These are phyloP conservation scores for Cytospora piceae DNA, from an alignment of 2,329 filamentous ascomycete genomes.

Conservation along the genomic window DNA sequence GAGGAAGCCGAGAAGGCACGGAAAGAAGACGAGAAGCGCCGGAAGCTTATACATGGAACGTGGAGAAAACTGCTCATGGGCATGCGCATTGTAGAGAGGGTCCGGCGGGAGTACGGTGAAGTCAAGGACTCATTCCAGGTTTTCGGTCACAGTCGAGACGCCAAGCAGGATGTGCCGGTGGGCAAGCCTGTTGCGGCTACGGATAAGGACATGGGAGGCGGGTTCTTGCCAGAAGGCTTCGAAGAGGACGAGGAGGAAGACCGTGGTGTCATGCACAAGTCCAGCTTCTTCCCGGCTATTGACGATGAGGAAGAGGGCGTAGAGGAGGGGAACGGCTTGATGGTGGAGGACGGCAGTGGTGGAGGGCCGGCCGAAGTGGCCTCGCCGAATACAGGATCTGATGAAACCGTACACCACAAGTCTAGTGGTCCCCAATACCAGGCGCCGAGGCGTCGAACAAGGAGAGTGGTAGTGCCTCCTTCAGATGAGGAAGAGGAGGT, in stretches of 20 bases:
- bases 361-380: conserved; percentile 35
- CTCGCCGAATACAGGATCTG: conserved; percentile 8
- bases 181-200: conserved; percentile 29
- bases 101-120: conserved; percentile 75
- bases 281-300: conserved; percentile 51
- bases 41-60: conserved; percentile 70
- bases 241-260: conserved; percentile 51
- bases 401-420: background rate
- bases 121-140: conserved; percentile 56
- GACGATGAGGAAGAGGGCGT: conserved; percentile 45
- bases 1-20: conserved; percentile 75
- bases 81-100: conserved; percentile 77
- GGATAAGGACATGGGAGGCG: conserved; percentile 61
- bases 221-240: conserved; percentile 62
- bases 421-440: background rate
- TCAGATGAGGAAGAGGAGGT: conserved; percentile 34
- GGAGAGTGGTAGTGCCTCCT: conserved; percentile 16
- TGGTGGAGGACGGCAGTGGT: conserved; percentile 42
- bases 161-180: conserved; percentile 35
- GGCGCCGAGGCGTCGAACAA: conserved; percentile 9
- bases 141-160: conserved; percentile 55
- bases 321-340: conserved; percentile 39
- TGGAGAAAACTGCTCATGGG: conserved; percentile 92
- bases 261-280: conserved; percentile 39
- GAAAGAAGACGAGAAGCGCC: conserved; percentile 83